Conservation (phyloP, 2,329 filamentous ascomycete genomes). For the Nigrospora sphaerica region DNA sequence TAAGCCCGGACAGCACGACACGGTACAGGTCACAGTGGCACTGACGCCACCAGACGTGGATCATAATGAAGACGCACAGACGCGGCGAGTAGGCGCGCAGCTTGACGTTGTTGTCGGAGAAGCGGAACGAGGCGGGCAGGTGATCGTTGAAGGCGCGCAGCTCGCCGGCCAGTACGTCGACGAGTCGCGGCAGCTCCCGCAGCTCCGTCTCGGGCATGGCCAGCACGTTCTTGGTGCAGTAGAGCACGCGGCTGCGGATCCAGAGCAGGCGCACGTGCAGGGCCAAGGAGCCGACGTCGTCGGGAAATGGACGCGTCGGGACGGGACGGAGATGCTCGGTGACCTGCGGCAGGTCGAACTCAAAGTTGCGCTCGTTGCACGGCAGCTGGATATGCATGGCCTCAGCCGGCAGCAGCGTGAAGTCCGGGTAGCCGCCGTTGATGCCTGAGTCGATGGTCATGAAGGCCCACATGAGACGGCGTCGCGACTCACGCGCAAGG, state of each 20-base stretch:
- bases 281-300: constrained; percentile 48
- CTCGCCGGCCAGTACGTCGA: constrained; percentile 38
- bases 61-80: constrained; percentile 38
- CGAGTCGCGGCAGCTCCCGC: constrained; percentile 35
- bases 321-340: constrained; percentile 39
- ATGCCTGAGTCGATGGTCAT: constrained; percentile 36
- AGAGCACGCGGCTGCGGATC: constrained; percentile 46
- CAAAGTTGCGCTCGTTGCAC: constrained; percentile 36
- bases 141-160: constrained; percentile 44
- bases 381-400: constrained; percentile 32
- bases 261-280: constrained; percentile 50
- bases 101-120: constrained; percentile 48
- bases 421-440: constrained; percentile 32
- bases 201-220: constrained; percentile 36
- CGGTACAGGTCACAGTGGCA: constrained; percentile 36
- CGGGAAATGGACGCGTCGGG: constrained; percentile 36
- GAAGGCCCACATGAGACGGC: constrained; percentile 37
- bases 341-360: constrained; percentile 45
- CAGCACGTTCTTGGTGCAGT: constrained; percentile 41
- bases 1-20: constrained; percentile 31
- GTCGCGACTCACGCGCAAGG: constrained; percentile 34
- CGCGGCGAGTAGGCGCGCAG: constrained; percentile 50
- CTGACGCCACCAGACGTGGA: constrained; percentile 31
- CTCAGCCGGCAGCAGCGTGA: constrained; percentile 29
- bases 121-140: constrained; percentile 48